phyloP scores from a whole-genome alignment of 2,329 filamentous ascomycete species.

The Aspergillus amoenus region DNA sequence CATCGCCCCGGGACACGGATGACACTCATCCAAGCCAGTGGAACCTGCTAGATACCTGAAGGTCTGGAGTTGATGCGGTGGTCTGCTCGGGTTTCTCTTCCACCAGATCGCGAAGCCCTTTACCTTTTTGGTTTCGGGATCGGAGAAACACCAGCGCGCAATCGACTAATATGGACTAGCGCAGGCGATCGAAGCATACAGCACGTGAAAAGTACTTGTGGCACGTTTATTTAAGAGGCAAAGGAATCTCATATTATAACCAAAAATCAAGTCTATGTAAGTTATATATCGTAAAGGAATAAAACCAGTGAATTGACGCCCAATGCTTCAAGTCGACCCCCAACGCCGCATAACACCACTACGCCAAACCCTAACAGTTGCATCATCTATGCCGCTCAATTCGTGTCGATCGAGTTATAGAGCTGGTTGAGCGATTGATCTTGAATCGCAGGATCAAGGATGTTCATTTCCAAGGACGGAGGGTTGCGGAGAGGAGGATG shows the following conservation, averaged over 20 bases:
- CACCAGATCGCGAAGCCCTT: constrained; percentile 12
- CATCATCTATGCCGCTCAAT: constrained; percentile 18
- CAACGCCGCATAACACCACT: constrained; percentile 2
- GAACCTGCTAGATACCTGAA: constrained; percentile 14
- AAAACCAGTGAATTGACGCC: background rate
- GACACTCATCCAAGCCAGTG: constrained; percentile 21
- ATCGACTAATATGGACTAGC: constrained; percentile 8
- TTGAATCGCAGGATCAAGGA: constrained; percentile 33
- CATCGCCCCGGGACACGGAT: constrained; percentile 37
- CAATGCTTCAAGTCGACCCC: background rate
- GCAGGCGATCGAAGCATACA: background rate
- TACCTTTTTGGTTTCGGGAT: constrained; percentile 27
- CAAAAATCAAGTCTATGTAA: no score
- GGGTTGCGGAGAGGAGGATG: constrained; percentile 35
- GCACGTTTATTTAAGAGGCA: no score
- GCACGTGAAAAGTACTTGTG: background rate
- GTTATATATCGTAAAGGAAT: background rate
- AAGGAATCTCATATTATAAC: no score
- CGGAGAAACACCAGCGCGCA: constrained; percentile 29
- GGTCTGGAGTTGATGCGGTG: constrained; percentile 9
- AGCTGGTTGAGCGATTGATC: constrained; percentile 34
- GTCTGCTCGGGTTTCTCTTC: constrained; percentile 9
- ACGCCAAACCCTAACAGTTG: background rate
- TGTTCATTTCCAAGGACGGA: constrained; percentile 33
- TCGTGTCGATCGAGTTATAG: constrained; percentile 37